Conservation (phyloP, 257 asterid genomes). For the Craterostigma plantagineum region DNA sequence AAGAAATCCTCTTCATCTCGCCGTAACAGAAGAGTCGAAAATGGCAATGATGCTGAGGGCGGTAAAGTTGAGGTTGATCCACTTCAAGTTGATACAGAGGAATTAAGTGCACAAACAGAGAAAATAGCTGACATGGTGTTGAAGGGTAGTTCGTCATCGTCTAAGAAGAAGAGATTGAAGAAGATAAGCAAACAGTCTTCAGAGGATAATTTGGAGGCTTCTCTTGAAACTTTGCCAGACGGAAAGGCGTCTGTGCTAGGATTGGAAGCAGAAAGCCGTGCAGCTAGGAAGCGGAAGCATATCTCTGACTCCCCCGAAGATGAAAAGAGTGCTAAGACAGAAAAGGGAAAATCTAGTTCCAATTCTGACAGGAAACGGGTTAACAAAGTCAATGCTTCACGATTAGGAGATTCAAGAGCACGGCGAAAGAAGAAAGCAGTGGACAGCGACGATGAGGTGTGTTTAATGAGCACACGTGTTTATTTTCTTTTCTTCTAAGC, state of each 20-base stretch:
- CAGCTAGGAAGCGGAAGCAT: conserved; percentile 20
- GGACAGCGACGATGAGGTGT: conserved; percentile 7
- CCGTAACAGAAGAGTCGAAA: conserved; percentile 13
- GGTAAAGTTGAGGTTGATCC: conserved; percentile 20
- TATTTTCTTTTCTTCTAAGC: no score
- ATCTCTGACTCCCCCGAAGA: conserved; percentile 5
- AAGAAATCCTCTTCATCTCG: conserved; percentile 18
- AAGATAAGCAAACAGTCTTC: conserved; percentile 18
- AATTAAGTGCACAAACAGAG: conserved; percentile 7
- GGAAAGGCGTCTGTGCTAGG: conserved; percentile 13
- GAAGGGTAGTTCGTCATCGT: conserved; percentile 14
- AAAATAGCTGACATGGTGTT: conserved; percentile 13
- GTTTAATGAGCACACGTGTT: no score
- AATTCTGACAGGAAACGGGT: conserved; percentile 12
- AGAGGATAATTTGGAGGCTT: conserved; percentile 16
- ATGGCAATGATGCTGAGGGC: conserved; percentile 16
- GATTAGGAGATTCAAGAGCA: conserved; percentile 18
- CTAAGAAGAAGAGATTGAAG: conserved; percentile 14
- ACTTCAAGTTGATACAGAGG: conserved; percentile 9
- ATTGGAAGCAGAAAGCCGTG: conserved; percentile 15
- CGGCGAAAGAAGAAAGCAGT: conserved; percentile 15
- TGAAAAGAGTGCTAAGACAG: conserved; percentile 22
- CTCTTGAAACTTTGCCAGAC: conserved; percentile 14
- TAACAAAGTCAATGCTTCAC: conserved; percentile 13
- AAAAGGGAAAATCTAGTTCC: conserved; percentile 17